These are phyloP conservation scores for Tephrocybe rancida DNA, from an alignment of 768 basidiomycete species.

Conservation along the genomic window DNA sequence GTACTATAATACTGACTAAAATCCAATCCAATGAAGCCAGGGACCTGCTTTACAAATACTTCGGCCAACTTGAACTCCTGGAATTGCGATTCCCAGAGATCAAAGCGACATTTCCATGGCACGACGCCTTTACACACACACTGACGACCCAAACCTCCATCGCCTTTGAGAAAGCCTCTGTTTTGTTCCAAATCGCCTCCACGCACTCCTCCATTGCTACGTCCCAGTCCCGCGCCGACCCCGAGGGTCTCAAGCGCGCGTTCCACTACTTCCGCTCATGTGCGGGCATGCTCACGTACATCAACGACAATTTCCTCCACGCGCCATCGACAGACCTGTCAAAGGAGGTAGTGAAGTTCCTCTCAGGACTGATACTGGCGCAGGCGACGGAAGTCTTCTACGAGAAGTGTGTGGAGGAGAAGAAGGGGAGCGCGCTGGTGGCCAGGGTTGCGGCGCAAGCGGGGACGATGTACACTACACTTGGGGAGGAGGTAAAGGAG, in stretches of 20 bases:
- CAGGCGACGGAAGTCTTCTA: slow-evolving; percentile 97
- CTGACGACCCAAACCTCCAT: slow-evolving; percentile 93
- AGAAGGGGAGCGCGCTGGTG: slow-evolving; percentile 78
- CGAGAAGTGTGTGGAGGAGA: slow-evolving; percentile 93
- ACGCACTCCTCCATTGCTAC: slow-evolving; percentile 93
- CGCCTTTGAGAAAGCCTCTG: slow-evolving; percentile 97
- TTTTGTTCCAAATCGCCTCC: slow-evolving; percentile 94
- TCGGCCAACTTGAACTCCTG: slow-evolving; percentile 96
- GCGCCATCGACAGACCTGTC: slow-evolving; percentile 95
- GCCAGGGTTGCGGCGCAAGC: slow-evolving; percentile 85
- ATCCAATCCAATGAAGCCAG: slow-evolving; percentile 60
- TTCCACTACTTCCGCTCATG: slow-evolving; percentile 90
- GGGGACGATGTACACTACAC: slow-evolving; percentile 74
- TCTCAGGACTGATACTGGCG: slow-evolving; percentile 84
- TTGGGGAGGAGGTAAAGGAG: slow-evolving; percentile 94
- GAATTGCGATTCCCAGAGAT: slow-evolving; percentile 97
- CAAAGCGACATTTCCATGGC: slow-evolving; percentile 94
- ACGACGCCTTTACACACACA: slow-evolving; percentile 95
- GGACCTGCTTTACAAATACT: slow-evolving; percentile 98
- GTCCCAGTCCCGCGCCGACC: slow-evolving; percentile 82
- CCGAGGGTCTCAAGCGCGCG: slow-evolving; percentile 90
- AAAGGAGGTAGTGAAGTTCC: slow-evolving; percentile 92
- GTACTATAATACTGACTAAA: no score
- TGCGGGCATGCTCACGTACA: slow-evolving; percentile 97
- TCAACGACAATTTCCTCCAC: slow-evolving; percentile 99